Percentiles rank a stretch among this genome's conserved stretches.
These are phyloP conservation scores for Carex parvula DNA, from an alignment of 176 grass and related monocot genomes.

Conservation along the genomic window DNA sequence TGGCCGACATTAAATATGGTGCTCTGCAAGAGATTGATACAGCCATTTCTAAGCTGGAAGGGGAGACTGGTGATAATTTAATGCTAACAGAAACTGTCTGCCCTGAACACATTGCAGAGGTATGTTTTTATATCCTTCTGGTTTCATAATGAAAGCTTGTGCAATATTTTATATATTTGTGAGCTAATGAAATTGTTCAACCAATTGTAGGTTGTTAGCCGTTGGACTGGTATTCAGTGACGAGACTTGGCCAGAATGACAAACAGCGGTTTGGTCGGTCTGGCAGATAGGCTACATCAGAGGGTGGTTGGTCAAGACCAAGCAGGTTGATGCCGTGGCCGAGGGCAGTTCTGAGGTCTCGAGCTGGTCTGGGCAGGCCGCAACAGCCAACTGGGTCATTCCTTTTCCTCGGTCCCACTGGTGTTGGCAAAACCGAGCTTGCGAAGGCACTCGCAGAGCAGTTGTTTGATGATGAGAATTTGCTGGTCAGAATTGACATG, in stretches of 20 bases:
- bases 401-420: slow-evolving; percentile 85
- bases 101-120: slow-evolving; percentile 76
- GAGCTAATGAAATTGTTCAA: slow-evolving; percentile 16
- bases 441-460: slow-evolving; percentile 93
- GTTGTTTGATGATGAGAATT: slow-evolving; percentile 91
- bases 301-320: slow-evolving; percentile 49
- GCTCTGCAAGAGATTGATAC: slow-evolving; percentile 57
- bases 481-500: slow-evolving; percentile 92
- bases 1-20: slow-evolving; percentile 58
- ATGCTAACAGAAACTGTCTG: slow-evolving; percentile 76
- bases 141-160: neutral
- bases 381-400: slow-evolving; percentile 93
- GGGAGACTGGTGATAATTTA: slow-evolving; percentile 64
- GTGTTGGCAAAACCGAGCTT: slow-evolving; percentile 93
- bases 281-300: slow-evolving; percentile 59
- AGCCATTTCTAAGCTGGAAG: slow-evolving; percentile 62
- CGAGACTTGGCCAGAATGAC: slow-evolving; percentile 76
- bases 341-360: slow-evolving; percentile 83
- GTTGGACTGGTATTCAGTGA: slow-evolving; percentile 88
- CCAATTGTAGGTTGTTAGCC: slow-evolving; percentile 48
- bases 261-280: slow-evolving; percentile 59
- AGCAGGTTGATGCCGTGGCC: slow-evolving; percentile 66
- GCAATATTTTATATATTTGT: slow-evolving; percentile 10
- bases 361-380: slow-evolving; percentile 74
- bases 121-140: neutral